Conservation (phyloP, 495 filamentous ascomycete species). For the Penicillium soppii region DNA sequence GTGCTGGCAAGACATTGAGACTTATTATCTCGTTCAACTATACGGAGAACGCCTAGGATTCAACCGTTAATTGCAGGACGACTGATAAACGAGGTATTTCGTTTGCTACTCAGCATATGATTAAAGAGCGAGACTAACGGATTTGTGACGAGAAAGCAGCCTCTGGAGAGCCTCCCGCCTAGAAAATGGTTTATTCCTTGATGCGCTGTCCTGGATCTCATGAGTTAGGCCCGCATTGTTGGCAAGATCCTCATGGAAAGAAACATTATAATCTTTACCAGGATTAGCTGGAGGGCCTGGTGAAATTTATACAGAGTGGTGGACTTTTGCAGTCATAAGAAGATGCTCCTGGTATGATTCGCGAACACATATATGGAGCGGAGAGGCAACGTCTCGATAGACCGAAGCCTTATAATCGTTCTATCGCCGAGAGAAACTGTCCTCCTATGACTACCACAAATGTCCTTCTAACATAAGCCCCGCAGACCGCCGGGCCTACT, state of each 20-base stretch:
- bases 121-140: constrained; percentile 8
- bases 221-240: constrained; percentile 13
- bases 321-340: too few relatives aligned
- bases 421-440: too few relatives aligned
- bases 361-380: too few relatives aligned
- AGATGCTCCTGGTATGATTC: too few relatives aligned
- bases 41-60: constrained; percentile 2
- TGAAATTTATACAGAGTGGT: too few relatives aligned
- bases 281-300: too few relatives aligned
- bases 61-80: constrained; percentile 1
- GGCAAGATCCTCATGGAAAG: constrained; percentile 15
- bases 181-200: constrained; percentile 14
- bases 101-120: constrained; percentile 10
- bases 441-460: constrained; percentile 30
- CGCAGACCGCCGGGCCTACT: too few relatives aligned
- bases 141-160: constrained; percentile 8
- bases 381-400: too few relatives aligned
- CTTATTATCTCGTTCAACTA: constrained; percentile 12
- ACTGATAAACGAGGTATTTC: constrained; percentile 10
- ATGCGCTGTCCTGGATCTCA: constrained; percentile 15
- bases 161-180: constrained; percentile 11
- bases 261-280: constrained; percentile 19
- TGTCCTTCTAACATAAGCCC: constrained; percentile 11
- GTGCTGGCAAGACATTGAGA: constrained; percentile 17
- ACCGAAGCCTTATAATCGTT: too few relatives aligned